Evolutionary conservation across 2,329 filamentous ascomycete species (phyloP).

Genomic region (Aspergillus quadrilineatus): DNA sequence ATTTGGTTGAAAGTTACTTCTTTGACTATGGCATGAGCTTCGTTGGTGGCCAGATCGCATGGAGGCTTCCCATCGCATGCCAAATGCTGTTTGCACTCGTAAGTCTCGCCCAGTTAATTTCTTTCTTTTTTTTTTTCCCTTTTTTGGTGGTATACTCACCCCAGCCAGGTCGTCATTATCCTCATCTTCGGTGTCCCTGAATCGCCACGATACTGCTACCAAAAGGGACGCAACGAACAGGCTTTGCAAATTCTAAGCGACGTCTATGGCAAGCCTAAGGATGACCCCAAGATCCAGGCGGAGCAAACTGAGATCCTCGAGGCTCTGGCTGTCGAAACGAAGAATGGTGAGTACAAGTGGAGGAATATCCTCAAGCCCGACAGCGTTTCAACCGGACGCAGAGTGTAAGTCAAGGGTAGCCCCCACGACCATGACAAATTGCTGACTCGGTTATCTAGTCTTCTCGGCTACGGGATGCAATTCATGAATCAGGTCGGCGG

Average conservation of each 20-base stretch:
- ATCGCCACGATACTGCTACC: slow-evolving; percentile 47
- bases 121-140: no score
- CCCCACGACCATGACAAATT: background rate
- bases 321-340: slow-evolving; percentile 44
- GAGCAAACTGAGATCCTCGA: slow-evolving; percentile 43
- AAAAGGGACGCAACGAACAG: slow-evolving; percentile 38
- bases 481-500: slow-evolving; percentile 54
- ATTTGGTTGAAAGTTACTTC: slow-evolving; percentile 21
- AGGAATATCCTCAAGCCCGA: slow-evolving; percentile 43
- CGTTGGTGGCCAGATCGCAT: slow-evolving; percentile 44
- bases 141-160: no score
- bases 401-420: slow-evolving; percentile 31
- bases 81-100: slow-evolving; percentile 48
- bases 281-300: slow-evolving; percentile 24
- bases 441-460: slow-evolving; percentile 1
- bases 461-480: slow-evolving; percentile 50
- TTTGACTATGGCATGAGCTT: slow-evolving; percentile 38
- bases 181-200: slow-evolving; percentile 30
- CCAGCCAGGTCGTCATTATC: slow-evolving; percentile 15
- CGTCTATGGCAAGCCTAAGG: slow-evolving; percentile 25
- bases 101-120: slow-evolving; percentile 37
- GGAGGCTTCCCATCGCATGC: slow-evolving; percentile 49
- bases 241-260: slow-evolving; percentile 31
- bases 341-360: slow-evolving; percentile 38
- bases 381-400: slow-evolving; percentile 42